phyloP scores from a whole-genome alignment of 2,329 filamentous ascomycete species.

The Akanthomyces muscarius region DNA sequence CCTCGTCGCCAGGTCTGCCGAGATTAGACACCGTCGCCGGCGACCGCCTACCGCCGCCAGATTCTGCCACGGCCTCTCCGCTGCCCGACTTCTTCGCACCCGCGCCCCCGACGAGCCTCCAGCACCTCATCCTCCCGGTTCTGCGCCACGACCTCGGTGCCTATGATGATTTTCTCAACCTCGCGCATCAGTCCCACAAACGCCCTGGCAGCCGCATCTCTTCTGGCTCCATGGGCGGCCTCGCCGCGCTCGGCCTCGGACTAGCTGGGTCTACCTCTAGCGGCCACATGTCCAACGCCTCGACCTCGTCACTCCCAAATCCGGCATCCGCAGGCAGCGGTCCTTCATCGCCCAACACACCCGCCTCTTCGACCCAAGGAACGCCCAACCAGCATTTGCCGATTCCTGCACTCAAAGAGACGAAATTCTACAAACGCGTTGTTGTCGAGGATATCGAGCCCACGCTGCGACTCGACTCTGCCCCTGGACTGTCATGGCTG shows the following conservation, averaged over 20 bases:
- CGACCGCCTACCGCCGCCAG: slow-evolving; percentile 28
- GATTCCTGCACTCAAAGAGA: slow-evolving; percentile 72
- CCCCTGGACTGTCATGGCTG: slow-evolving; percentile 90
- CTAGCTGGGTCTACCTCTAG: slow-evolving; percentile 45
- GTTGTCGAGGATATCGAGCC: slow-evolving; percentile 91
- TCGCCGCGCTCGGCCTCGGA: slow-evolving; percentile 40
- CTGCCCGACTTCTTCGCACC: slow-evolving; percentile 45
- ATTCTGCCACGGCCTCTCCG: slow-evolving; percentile 34
- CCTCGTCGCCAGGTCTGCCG: slow-evolving; percentile 74
- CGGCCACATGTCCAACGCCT: slow-evolving; percentile 53
- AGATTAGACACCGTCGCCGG: slow-evolving; percentile 60
- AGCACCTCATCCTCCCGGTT: slow-evolving; percentile 77
- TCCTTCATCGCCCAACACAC: slow-evolving; percentile 56
- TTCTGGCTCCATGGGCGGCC: slow-evolving; percentile 62
- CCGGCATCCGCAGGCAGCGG: slow-evolving; percentile 46
- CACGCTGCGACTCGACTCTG: slow-evolving; percentile 81
- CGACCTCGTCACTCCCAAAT: slow-evolving; percentile 53
- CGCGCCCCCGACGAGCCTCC: slow-evolving; percentile 66
- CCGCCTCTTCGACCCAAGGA: slow-evolving; percentile 47
- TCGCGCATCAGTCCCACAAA: slow-evolving; percentile 66
- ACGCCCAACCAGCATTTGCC: slow-evolving; percentile 31
- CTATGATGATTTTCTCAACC: slow-evolving; percentile 79
- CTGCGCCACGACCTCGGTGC: slow-evolving; percentile 76
- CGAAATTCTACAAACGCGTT: slow-evolving; percentile 88
- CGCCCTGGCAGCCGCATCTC: slow-evolving; percentile 61